Base-by-base conservation (phyloP, 2,329 filamentous ascomycete genomes). In the Neospermospora avenae region DNA sequence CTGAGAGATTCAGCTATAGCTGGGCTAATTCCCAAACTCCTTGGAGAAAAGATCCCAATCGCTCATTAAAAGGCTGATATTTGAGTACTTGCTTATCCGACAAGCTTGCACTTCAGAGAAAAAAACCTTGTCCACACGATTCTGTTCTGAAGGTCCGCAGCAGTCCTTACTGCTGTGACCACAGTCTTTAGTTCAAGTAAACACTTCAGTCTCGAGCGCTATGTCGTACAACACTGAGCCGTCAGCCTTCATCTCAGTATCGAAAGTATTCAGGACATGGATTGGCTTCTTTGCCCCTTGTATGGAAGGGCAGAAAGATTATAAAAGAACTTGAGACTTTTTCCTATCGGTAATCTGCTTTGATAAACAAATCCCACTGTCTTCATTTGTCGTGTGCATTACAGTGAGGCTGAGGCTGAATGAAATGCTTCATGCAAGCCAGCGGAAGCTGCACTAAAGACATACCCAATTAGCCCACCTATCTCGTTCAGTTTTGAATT, bases 351-450 rank as follows among this genome's bases (percentile, higher is more conserved):
- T 34, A 18, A 49, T 18, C 18, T 34, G n/a, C 46, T 20, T 49
- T 34, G 46, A 34, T 34, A 18, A 34, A 11, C 7, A 49, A 34
- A 28, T 49, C 28, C 34, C 28, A 16, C 25, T n/a, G n/a, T 49
- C 25, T 34, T 49, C 25, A 49, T 49, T 49, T 49, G 46, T 28
- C 8, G 25, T 20, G 46, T 28, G 28, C 46, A n/a, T 49, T 49
- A n/a, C n/a, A n/a, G n/a, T 34, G 46, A 25, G 25, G 46, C 46
- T n/a, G 34, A 44, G 53, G 53, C 53, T 55, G 53, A 55, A 22
- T 45, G 13, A n/a, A 45, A 25, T 25, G 25, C 39, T 18, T 55
- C 53, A 49, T 55, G 53, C 53, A 55, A 55, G 53, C 53, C 53
- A 25, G 25, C 53, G 46, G 46, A 48, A 6, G 16, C 46, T 34